Evolutionary conservation across 371 early-diverging fungal species (phyloP), one percentile per base, ranked within the genome.

Genomic region (Nematocida ausubeli): DNA sequence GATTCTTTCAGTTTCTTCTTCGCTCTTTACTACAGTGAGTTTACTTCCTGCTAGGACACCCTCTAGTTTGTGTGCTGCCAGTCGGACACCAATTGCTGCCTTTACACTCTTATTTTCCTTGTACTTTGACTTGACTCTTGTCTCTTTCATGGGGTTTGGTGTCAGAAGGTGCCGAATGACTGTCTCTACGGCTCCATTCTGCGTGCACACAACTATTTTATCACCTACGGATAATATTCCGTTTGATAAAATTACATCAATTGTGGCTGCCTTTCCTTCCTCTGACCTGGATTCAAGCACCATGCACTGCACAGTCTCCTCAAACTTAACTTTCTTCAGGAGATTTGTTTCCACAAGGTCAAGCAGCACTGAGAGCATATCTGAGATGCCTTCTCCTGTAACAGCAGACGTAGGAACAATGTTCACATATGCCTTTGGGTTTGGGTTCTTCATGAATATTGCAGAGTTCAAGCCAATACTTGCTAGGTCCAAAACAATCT

Each of bases 251-350:
- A 99, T 91, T 51, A 95, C 98, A 88, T 99, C 99, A 72, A 98
- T 92, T 0, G 98, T 95, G 0, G 94, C 94, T 80, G 98, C 99
- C 64, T 93, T 89, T 80, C 99, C 99, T 88, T 98, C 98, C 83
- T 95, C 91, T n/a, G 95, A 94, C 89, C 98, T 96, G 81, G 97
- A 96, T 89, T 99, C 99, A 66, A 99, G 87, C 56, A 99, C 95
- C 26, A 97, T 96, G 88, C 95, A 95, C 88, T 98, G 95, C 22
- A 96, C 88, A 84, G 92, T 92, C 12, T 92, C 91, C 65, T 93
- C 87, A 83, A 95, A 96, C 92, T 93, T 96, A 67, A 98, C 88
- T 81, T 91, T 88, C 64, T 93, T 91, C 44, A 92, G 90, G 95
- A 99, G 92, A 80, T 94, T 90, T 55, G 89, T 89, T 87, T 96